Evolutionary conservation across 306 rosid species (phyloP), one percentile per base, ranked within the genome.

Genomic region (Prunus campanulata): DNA sequence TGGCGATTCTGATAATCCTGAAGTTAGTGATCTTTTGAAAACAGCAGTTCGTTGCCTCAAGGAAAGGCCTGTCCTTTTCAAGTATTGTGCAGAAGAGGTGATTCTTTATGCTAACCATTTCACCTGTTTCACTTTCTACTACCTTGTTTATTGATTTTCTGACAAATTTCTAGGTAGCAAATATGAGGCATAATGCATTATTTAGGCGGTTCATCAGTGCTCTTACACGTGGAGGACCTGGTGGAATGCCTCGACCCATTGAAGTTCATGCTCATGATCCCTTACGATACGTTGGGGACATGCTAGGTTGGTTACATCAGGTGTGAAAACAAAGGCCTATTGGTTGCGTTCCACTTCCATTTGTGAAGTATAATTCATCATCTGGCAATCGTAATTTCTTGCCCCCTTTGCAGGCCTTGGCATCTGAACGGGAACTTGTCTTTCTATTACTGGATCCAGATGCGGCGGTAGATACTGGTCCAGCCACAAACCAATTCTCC

Each of bases 231-330:
- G 99, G 97, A 70, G 99, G 97, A 74, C 99, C 99, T 30, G 97
- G 97, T 81, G 97, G 97, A 69, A 70, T 95, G 90, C 97, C 99
- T 67, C 96, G 99, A 35, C 99, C 99, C n/a, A 95, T 95, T 83
- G 99, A 95, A 88, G 97, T 95, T 71, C 99, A 95, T 74, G 99
- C 99, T 73, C 97, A 95, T 83, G 99, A 95, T 81, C 97, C 97
- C 71, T 83, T 95, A 74, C 90, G 99, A 77, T 95, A 95, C 83
- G 97, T 95, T 20, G 92, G 97, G 59, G 97, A 95, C 82, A 95
- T 95, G 99, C 86, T 95, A 35, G 97, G 97, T 59, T 95, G 97
- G 97, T 80, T 95, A 72, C 99, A 95, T 89, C 99, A 95, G 89
- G 97, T 90, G 73, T 18, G 74, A 78, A 77, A 62, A 74, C 80